Evolutionary conservation across 345 rosid genomes (phyloP).

Genomic region (Murraya koenigii): DNA sequence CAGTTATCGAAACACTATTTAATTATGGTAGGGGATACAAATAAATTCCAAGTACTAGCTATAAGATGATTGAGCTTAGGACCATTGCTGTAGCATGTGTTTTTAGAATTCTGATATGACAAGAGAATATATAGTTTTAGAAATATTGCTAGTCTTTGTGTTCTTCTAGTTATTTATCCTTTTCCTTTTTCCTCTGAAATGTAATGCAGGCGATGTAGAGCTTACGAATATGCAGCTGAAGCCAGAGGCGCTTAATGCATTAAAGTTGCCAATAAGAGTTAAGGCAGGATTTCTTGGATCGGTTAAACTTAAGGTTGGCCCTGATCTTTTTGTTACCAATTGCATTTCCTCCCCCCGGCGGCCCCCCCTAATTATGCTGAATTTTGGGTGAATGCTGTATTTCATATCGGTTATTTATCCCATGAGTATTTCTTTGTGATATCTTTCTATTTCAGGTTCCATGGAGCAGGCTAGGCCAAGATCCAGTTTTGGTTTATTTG

Average conservation of each 20-base stretch:
- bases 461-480: conserved; percentile 99
- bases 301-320: conserved; percentile 85
- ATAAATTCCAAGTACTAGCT: background rate
- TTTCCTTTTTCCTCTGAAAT: conserved; percentile 7
- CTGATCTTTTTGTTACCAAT: background rate
- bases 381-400: background rate
- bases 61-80: background rate
- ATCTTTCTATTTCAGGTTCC: conserved; percentile 64
- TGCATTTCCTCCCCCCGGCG: too few relatives aligned
- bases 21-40: background rate
- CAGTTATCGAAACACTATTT: background rate
- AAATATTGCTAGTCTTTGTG: background rate
- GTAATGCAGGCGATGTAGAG: conserved; percentile 78
- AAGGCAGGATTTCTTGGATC: conserved; percentile 99
- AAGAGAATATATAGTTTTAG: background rate
- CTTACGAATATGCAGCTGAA: conserved; percentile 94
- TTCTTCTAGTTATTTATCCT: background rate
- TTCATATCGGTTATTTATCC: background rate
- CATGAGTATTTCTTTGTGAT: conserved; percentile 1
- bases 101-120: background rate
- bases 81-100: background rate
- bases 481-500: conserved; percentile 83
- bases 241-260: conserved; percentile 97
- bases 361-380: background rate
- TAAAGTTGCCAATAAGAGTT: conserved; percentile 94